Evolutionary conservation across 2,329 filamentous ascomycete genomes (phyloP).

Genomic region (Rutstroemia sydowiana): DNA sequence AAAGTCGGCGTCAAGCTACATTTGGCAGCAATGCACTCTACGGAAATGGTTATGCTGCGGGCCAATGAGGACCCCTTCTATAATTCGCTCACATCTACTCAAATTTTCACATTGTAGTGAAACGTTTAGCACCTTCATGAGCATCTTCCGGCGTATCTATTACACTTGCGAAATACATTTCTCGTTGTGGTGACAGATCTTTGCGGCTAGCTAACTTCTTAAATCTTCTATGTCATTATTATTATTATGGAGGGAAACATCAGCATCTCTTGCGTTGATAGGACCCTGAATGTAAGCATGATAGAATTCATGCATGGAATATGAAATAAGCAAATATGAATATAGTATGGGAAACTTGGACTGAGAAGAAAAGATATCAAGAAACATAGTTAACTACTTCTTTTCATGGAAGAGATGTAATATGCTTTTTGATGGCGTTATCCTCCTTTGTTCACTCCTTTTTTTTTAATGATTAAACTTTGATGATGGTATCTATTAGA

Average conservation of each 20-base stretch:
- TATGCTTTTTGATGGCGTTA: background rate
- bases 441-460: background rate
- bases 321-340: background rate
- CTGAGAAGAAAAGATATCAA: constrained; percentile 1
- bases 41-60: constrained; percentile 14
- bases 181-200: background rate
- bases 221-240: no score
- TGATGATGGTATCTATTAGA: no score
- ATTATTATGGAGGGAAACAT: no score
- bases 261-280: background rate
- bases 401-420: background rate
- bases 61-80: background rate
- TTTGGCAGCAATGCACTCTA: constrained; percentile 38
- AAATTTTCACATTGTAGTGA: constrained; percentile 1
- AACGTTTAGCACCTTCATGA: background rate
- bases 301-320: background rate
- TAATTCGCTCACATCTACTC: background rate
- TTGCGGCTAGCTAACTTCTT: background rate
- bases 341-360: background rate
- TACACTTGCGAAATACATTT: background rate
- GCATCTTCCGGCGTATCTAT: constrained; percentile 1
- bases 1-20: constrained; percentile 45
- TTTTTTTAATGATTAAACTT: no score
- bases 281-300: background rate
- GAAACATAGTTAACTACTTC: constrained; percentile 1